Conservation (phyloP, 495 filamentous ascomycete species). For the Hypoxylon subgilvum region DNA sequence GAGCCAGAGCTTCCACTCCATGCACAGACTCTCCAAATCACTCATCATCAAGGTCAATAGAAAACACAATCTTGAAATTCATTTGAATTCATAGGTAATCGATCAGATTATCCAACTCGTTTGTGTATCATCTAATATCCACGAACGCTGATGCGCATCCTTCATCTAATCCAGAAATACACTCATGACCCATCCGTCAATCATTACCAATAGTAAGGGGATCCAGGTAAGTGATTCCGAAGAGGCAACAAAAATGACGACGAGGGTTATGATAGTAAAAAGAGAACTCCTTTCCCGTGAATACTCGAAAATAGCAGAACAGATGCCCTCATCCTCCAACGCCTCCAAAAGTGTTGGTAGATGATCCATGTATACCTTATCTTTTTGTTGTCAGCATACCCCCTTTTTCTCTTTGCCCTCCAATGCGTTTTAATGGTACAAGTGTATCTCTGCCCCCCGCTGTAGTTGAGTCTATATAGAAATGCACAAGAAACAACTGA, state of each 20-base stretch:
- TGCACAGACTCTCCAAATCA: too few relatives aligned
- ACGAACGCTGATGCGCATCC: neutral
- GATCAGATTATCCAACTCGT: neutral
- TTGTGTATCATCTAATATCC: too few relatives aligned
- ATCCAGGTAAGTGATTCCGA: neutral
- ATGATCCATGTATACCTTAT: constrained; percentile 7
- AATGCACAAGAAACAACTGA: constrained; percentile 18
- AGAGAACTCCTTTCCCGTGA: constrained; percentile 2
- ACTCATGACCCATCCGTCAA: constrained; percentile 26
- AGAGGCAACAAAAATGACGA: constrained; percentile 11
- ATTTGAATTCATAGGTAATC: neutral
- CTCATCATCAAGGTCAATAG: too few relatives aligned
- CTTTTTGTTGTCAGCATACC: neutral
- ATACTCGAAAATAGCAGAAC: constrained; percentile 9
- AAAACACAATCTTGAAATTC: too few relatives aligned
- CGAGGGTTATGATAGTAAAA: too few relatives aligned
- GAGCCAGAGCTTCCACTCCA: too few relatives aligned
- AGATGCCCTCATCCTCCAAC: constrained; percentile 12
- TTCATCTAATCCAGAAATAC: constrained; percentile 20
- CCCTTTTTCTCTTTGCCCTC: constrained; percentile 21
- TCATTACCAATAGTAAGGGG: constrained; percentile 11
- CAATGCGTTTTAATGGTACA: constrained; percentile 35
- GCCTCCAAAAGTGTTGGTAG: constrained; percentile 19
- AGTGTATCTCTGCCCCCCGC: constrained; percentile 27
- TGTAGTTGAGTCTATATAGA: constrained; percentile 16